Evolutionary conservation across 2,329 filamentous ascomycete genomes (phyloP).

Genomic region (Fusarium sp.): DNA sequence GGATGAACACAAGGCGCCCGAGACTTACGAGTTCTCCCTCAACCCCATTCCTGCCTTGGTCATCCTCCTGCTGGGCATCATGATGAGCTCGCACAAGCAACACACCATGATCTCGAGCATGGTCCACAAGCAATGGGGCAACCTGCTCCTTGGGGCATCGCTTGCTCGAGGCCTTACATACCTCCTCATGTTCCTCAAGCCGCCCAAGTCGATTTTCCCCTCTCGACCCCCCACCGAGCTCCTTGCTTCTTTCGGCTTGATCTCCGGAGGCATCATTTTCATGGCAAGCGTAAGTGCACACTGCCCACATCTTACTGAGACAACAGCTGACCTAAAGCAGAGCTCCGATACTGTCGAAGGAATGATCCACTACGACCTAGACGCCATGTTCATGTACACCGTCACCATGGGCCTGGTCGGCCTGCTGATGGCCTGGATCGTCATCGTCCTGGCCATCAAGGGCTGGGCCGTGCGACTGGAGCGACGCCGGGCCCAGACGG

Average conservation of each 20-base stretch:
- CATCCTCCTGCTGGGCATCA: constrained; percentile 86
- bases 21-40: constrained; percentile 78
- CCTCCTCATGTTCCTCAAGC: constrained; percentile 79
- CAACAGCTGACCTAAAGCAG: constrained; percentile 50
- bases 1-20: constrained; percentile 66
- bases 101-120: constrained; percentile 84
- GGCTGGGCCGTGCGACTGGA: constrained; percentile 78
- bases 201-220: constrained; percentile 82
- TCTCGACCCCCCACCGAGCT: constrained; percentile 91
- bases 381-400: constrained; percentile 95
- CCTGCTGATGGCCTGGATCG: constrained; percentile 86
- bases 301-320: constrained; percentile 14
- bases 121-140: constrained; percentile 95
- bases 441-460: constrained; percentile 83
- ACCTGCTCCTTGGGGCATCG: constrained; percentile 82
- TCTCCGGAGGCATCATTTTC: constrained; percentile 88
- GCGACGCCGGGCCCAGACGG: constrained; percentile 17
- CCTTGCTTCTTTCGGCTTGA: constrained; percentile 86
- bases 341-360: constrained; percentile 79
- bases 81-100: constrained; percentile 96
- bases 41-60: constrained; percentile 91
- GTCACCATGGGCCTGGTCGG: constrained; percentile 86
- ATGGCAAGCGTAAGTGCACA: constrained; percentile 80
- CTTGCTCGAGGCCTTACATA: constrained; percentile 84
- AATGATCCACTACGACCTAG: constrained; percentile 81